phyloP scores from a whole-genome alignment of 257 asterid genomes.

The Solanum clarkiae region DNA sequence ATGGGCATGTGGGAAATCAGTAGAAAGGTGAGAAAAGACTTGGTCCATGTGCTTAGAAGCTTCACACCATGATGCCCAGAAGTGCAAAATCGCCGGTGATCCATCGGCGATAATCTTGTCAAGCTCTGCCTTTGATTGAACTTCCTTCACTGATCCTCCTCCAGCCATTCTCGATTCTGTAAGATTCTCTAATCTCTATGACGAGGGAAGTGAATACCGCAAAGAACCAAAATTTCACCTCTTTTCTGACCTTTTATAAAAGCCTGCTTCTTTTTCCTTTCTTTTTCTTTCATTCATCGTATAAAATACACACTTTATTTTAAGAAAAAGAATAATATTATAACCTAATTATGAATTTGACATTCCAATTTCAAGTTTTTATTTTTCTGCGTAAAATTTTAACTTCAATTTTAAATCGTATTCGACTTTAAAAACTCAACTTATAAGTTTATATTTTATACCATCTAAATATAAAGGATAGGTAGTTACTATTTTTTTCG shows the following conservation, averaged over 20 bases:
- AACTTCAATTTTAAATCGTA: too few species aligned
- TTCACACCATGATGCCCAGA: conserved; percentile 99
- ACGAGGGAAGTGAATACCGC: neutral
- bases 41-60: conserved; percentile 99
- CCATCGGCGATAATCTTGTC: conserved; percentile 34
- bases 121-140: conserved; percentile 69
- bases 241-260: neutral
- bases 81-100: conserved; percentile 52
- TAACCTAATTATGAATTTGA: neutral
- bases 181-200: neutral
- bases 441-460: neutral
- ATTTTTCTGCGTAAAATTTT: too few species aligned
- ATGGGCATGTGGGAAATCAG: conserved; percentile 87
- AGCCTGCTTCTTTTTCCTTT: neutral
- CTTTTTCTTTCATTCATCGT: too few species aligned
- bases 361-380: neutral
- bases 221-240: neutral
- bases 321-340: neutral
- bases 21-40: conserved; percentile 86
- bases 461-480: too few species aligned
- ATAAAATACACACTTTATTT: neutral
- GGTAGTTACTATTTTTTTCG: too few species aligned
- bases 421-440: too few species aligned
- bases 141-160: conserved; percentile 71
- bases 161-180: conserved; percentile 22